These are phyloP conservation scores for Uromyces viciae-fabae DNA, from an alignment of 1,284 basidiomycete genomes.

Conservation along the genomic window DNA sequence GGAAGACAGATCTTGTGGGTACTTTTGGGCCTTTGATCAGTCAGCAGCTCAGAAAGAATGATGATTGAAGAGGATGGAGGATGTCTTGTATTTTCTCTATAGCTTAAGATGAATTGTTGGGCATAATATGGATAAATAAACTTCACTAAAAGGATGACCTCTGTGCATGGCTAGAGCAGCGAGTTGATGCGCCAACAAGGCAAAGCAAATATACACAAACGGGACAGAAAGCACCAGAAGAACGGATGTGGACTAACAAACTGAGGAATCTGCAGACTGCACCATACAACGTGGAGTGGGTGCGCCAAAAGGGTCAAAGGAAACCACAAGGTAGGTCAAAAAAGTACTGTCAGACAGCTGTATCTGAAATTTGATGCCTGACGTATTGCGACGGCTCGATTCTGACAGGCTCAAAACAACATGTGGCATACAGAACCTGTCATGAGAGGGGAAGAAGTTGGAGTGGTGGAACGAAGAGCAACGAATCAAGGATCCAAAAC, in stretches of 20 bases:
- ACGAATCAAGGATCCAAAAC: slow-evolving; percentile 6
- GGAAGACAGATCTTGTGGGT: too few relatives aligned
- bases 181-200: slow-evolving; percentile 8
- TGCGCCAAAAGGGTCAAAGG: neutral
- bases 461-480: neutral
- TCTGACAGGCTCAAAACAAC: slow-evolving; percentile 28
- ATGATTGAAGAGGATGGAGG: too few relatives aligned
- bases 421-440: slow-evolving; percentile 25
- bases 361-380: slow-evolving; percentile 8
- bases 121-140: slow-evolving; percentile 9
- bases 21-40: too few relatives aligned
- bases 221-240: slow-evolving; percentile 3
- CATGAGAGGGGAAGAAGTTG: neutral
- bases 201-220: slow-evolving; percentile 6
- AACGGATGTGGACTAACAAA: slow-evolving; percentile 18
- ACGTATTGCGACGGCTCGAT: slow-evolving; percentile 22
- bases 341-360: slow-evolving; percentile 20
- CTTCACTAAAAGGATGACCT: too few relatives aligned
- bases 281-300: slow-evolving; percentile 24
- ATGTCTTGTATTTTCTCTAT: too few relatives aligned
- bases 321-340: neutral
- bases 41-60: too few relatives aligned
- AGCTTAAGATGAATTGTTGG: too few relatives aligned
- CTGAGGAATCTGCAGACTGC: neutral
- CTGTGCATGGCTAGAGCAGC: too few relatives aligned